Base-by-base conservation (phyloP, 176 grass and related monocot species). In the Musa itinerans region DNA sequence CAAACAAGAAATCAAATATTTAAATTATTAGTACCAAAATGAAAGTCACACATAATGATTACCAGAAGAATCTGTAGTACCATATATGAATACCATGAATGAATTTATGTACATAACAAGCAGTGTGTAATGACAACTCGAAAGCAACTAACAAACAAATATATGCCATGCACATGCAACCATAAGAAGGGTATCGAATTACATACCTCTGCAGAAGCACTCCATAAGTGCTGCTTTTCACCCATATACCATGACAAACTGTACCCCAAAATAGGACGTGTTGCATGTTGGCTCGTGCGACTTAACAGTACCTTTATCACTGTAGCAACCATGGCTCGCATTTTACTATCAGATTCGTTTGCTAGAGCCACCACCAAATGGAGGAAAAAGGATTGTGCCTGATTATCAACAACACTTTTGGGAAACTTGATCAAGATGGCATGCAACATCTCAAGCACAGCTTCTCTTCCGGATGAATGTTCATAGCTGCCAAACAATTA, bases 361-460 rank as follows among this genome's bases (percentile, higher is more conserved):
- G 88, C 79, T 71, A 98, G 80, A 56, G 86, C 83, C 81, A 88
- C 80, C n/a, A 93, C 88, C 68, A 93, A 85, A 80, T 87, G 84
- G 66, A 98, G 75, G 54, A 98, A 98, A 83, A 98, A 87, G 51
- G 85, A 87, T 82, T 91, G 83, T 50, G 90, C 90, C 82, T 93
- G 90, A 53, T 79, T 87, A 84, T 98, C 88, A 81, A 98, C 54
- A 62, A 98, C 78, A 74, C 90, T 91, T 81, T 90, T 83, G 1
- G 94, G 94, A 89, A 93, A 98, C 85, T 92, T 98, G 11, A 80
- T 85, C 74, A 98, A 84, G 77, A 98, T 85, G 65, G 87, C 86
- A 58, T 98, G 86, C 77, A 98, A 72, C 84, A 93, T 98, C 83
- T 98, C 88, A 72, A 98, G 84, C 51, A 98, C 94, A 19, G 88